Evolutionary conservation across 2,329 filamentous ascomycete genomes (phyloP), one percentile per base, ranked within the genome.

Genomic region (Microcyclosporella mali): DNA sequence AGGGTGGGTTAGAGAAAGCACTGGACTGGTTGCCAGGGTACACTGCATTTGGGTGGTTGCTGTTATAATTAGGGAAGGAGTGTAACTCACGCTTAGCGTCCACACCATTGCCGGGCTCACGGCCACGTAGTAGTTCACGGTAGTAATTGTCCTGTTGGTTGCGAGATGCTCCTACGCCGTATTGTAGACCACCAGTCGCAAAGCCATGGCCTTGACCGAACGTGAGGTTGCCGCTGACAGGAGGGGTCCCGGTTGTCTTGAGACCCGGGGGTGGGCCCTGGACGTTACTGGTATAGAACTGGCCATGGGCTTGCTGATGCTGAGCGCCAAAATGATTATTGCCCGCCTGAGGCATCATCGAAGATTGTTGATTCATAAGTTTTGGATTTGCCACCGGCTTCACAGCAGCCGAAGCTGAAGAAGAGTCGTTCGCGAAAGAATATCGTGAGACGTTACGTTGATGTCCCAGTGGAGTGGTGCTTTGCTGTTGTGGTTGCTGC

Each of bases 261-360:
- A 98, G 74, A 8, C 92, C 92, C 1, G 92, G 94, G 46, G 92
- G 92, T 19, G 94, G 92, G 3, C 89, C 90, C 58, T 94, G 88
- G 59, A 95, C 88, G 8, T 86, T 86, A 41, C 81, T 82, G 36
- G 82, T 79, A 64, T 92, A 95, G 62, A 88, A 92, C 50, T 86
- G 85, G 51, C 75, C 79, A 52, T 74, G 66, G 39, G 77, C 62
- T 36, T 68, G 58, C 52, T 74, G 70, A 56, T 77, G 74, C 55
- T 78, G 76, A 66, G 64, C 79, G 65, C 62, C 61, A 56, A 73
- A 75, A 28, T 70, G 70, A 33, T 57, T 60, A 34, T 56, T 61
- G 38, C 55, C 59, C 32, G 63, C 64, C 51, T 70, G 67, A 30
- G 69, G 85, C 82, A 90, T 87, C 83, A 89, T 92, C n/a, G 84